A percentile compares a stretch with the other conserved stretches of the same genome.
Conservation (phyloP, 164 flowering plant species). For the Piper betle region DNA sequence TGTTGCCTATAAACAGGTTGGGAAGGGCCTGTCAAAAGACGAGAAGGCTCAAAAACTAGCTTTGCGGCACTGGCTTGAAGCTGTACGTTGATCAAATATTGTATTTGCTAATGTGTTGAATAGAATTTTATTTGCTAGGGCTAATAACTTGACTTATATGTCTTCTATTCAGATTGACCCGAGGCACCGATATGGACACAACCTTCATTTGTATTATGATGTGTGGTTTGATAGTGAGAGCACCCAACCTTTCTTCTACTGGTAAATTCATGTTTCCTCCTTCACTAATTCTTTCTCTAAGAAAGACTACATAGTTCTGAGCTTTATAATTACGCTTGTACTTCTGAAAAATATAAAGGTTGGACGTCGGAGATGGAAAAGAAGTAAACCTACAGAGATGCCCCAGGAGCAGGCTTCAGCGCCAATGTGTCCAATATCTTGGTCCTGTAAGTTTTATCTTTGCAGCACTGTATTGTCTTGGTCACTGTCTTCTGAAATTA, state of each 20-base stretch:
- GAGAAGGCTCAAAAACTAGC: slow-evolving; percentile 70
- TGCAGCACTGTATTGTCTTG: not conserved
- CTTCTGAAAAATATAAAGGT: slow-evolving; percentile 24
- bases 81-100: slow-evolving; percentile 15
- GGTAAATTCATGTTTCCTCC: slow-evolving; percentile 21
- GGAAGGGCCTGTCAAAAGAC: slow-evolving; percentile 64
- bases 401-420: slow-evolving; percentile 34
- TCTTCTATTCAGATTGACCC: slow-evolving; percentile 49
- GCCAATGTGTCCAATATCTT: slow-evolving; percentile 64
- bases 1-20: slow-evolving; percentile 32
- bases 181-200: slow-evolving; percentile 62
- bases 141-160: not conserved
- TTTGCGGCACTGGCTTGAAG: slow-evolving; percentile 76
- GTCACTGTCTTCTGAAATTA: not conserved
- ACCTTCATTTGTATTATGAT: slow-evolving; percentile 51
- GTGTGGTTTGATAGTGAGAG: too few species aligned
- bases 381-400: slow-evolving; percentile 43
- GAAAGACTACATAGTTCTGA: not conserved
- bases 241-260: slow-evolving; percentile 64
- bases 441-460: slow-evolving; percentile 43
- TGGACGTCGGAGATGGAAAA: slow-evolving; percentile 72
- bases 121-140: not conserved
- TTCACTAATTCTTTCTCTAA: not conserved
- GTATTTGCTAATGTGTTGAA: not conserved
- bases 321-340: not conserved